These are phyloP conservation scores for Nepenthes mirabilis DNA, from an alignment of 148 eudicot species.

Conservation along the genomic window DNA sequence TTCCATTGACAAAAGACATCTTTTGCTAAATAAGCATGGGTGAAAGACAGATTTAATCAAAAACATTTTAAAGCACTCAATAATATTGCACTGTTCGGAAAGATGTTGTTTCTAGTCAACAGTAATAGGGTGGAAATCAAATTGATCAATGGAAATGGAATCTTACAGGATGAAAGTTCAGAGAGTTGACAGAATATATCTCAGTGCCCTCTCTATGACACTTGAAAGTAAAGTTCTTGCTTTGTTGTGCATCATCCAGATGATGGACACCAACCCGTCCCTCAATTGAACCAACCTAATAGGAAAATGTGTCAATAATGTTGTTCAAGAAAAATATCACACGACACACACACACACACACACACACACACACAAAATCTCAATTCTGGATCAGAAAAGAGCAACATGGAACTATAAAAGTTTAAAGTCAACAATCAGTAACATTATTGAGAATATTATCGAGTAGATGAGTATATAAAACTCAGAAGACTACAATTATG, in stretches of 20 bases:
- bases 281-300: conserved; percentile 90
- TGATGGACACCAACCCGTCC: conserved; percentile 98
- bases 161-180: conserved; percentile 89
- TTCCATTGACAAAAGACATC: no score
- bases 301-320: background rate
- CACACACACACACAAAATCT: background rate
- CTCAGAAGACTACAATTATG: no score
- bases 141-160: background rate
- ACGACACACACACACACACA: background rate
- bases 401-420: no score
- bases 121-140: background rate
- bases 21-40: no score
- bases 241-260: conserved; percentile 76
- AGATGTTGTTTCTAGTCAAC: no score
- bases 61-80: no score
- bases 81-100: no score
- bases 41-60: no score
- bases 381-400: no score
- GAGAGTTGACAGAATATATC: conserved; percentile 81
- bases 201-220: conserved; percentile 88
- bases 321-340: background rate
- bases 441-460: no score
- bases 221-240: conserved; percentile 90
- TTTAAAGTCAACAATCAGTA: no score
- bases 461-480: no score